Conservation (phyloP, 768 basidiomycete genomes). For the Tricholoma hemisulphureum region DNA sequence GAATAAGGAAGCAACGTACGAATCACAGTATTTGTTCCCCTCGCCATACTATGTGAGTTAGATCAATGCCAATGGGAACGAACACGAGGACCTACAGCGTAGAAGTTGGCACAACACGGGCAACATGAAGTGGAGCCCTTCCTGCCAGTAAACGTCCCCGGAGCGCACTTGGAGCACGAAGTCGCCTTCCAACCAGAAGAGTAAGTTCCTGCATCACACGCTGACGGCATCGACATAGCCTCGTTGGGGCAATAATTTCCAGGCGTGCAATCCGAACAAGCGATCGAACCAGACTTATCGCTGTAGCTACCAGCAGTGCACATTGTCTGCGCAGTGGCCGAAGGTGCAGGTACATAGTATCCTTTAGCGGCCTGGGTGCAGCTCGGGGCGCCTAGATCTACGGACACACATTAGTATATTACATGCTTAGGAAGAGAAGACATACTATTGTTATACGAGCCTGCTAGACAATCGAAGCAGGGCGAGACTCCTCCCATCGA, state of each 20-base stretch:
- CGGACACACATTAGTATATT: neutral
- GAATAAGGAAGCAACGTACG: constrained; percentile 3
- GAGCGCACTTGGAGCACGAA: constrained; percentile 20
- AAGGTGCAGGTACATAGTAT: neutral
- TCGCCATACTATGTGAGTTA: constrained; percentile 12
- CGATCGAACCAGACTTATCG: constrained; percentile 4
- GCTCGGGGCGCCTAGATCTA: constrained; percentile 13
- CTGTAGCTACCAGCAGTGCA: constrained; percentile 19
- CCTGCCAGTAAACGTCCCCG: constrained; percentile 26
- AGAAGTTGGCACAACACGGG: constrained; percentile 26
- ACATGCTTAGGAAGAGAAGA: neutral
- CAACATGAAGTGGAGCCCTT: constrained; percentile 26
- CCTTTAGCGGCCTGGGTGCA: constrained; percentile 4
- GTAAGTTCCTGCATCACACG: constrained; percentile 27
- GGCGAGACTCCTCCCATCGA: constrained; percentile 10
- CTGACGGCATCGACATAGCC: constrained; percentile 17
- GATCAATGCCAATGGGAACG: neutral
- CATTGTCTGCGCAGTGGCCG: constrained; percentile 11
- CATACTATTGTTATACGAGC: constrained; percentile 20
- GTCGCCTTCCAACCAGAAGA: constrained; percentile 17
- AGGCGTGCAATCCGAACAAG: constrained; percentile 15
- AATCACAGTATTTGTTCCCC: constrained; percentile 24
- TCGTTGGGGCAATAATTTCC: constrained; percentile 22
- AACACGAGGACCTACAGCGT: constrained; percentile 16
- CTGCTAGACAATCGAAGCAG: constrained; percentile 19